Base-by-base conservation (phyloP, 1,284 basidiomycete species). In the Tilletia setariae region DNA sequence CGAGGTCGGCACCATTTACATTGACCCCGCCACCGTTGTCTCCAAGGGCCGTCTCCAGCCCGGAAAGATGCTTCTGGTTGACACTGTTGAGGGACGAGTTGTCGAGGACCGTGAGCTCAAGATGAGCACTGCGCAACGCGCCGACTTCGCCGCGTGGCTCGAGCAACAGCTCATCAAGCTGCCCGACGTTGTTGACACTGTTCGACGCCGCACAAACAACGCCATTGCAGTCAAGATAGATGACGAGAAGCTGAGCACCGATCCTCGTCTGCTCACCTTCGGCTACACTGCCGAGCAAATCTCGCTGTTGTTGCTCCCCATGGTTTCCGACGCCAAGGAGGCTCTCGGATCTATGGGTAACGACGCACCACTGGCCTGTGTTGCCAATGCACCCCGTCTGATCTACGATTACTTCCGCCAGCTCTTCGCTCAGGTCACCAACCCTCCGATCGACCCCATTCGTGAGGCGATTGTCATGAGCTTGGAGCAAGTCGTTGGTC, bases 391-490 rank as follows among this genome's bases (percentile, higher is more conserved):
- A 47, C 74, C 78, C 67, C 79, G 78, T 59, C 70, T 78, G 64
- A 74, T 79, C 59, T 80, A 79, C 71, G 79, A 80, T 67, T 80
- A 80, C 74, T 80, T 80, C 74, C 75, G 79, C 53, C 76, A 80
- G 74, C 76, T 80, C 59, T 80, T 80, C 51, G 79, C 79, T 64
- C 79, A 80, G 72, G 79, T 80, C 66, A 80, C 79, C 71, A 80
- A 80, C 72, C 79, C 79, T 64, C 79, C 79, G 32, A 80, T 80
- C 65, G 79, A 80, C 71, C 79, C 79, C 28, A 80, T 80, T 59
- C 78, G 79, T 63, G 79, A 80, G 72, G 68, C 78, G 9, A 71
- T 80, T 56, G 79, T 80, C 74, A 80, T 80, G 79, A 79, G 78
- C 61, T 74, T 80, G 64, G 78, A 79, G 66, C 76, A 79, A 70